Evolutionary conservation across 2,329 filamentous ascomycete genomes (phyloP), one percentile per base, ranked within the genome.

Genomic region (Davidsoniella virescens): DNA sequence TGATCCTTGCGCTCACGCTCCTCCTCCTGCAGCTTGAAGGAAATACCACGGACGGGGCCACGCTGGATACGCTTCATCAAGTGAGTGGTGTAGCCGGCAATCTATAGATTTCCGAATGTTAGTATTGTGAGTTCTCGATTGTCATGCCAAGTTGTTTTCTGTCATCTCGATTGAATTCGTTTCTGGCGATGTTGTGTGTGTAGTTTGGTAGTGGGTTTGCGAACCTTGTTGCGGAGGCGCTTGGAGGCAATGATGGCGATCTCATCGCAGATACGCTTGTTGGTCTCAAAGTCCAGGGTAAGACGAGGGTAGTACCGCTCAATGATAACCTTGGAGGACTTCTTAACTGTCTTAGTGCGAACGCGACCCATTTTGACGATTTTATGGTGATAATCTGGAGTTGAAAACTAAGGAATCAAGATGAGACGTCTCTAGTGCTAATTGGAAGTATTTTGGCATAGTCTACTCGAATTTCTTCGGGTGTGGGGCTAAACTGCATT

Each of bases 1-100:
- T 98, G 92, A 78, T 98, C 92, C 85, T 98, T 98, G 70, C 92
- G 84, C 77, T 98, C 92, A 80, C 92, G 87, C 83, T 98, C 92
- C 78, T 98, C 92, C 78, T 98, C 92, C 76, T 98, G 92, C 56
- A 98, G 86, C 82, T 98, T 98, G 88, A 98, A 98, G 72, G 93
- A 98, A 75, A 98, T 98, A 78, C 92, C 92, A 64, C 92, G 93
- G 72, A 98, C 92, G 59, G 92, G 92, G 59, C 92, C 92, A 70
- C 92, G 87, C 79, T 96, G 92, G 64, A 98, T 98, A 73, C 92
- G 92, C 83, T 96, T 96, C 93, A 98, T 98, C 72, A 93, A 70
- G 69, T 94, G 87, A 60, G 92, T 96, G 64, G 90, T 94, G 82
- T 94, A 96, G 64, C 92, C 92, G 66, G 92, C 88, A 75, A 94